phyloP scores from a whole-genome alignment of 1,284 basidiomycete species.

The Polyporus tsugae region DNA sequence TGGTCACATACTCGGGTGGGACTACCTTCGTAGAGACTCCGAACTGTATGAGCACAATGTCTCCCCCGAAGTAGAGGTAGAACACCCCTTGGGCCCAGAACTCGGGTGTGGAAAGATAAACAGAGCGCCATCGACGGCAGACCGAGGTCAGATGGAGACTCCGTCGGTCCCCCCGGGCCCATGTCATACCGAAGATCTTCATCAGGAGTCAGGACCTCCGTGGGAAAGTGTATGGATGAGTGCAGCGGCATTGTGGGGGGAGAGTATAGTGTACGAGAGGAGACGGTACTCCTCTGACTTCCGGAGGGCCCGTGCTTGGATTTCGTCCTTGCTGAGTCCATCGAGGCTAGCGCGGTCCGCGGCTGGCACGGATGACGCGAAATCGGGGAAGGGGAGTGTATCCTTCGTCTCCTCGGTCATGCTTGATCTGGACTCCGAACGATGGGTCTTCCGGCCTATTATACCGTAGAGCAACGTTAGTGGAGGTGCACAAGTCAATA shows the following conservation, averaged over 20 bases:
- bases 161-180: background rate
- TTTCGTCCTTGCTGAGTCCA: background rate
- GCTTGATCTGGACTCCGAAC: too few relatives aligned
- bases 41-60: too few relatives aligned
- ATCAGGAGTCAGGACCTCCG: background rate
- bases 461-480: too few relatives aligned
- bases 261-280: background rate
- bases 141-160: background rate
- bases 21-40: background rate
- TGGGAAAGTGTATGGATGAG: background rate
- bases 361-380: background rate
- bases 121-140: background rate
- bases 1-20: background rate
- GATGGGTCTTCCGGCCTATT: too few relatives aligned
- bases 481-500: too few relatives aligned
- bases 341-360: background rate
- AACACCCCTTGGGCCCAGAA: constrained; percentile 1
- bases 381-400: background rate
- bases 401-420: too few relatives aligned
- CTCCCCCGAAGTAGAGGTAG: background rate
- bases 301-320: background rate
- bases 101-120: background rate
- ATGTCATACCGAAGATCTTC: constrained; percentile 5
- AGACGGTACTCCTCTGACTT: background rate
- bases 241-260: constrained; percentile 1